Evolutionary conservation across 345 rosid genomes (phyloP).

Genomic region (Murraya paniculata): DNA sequence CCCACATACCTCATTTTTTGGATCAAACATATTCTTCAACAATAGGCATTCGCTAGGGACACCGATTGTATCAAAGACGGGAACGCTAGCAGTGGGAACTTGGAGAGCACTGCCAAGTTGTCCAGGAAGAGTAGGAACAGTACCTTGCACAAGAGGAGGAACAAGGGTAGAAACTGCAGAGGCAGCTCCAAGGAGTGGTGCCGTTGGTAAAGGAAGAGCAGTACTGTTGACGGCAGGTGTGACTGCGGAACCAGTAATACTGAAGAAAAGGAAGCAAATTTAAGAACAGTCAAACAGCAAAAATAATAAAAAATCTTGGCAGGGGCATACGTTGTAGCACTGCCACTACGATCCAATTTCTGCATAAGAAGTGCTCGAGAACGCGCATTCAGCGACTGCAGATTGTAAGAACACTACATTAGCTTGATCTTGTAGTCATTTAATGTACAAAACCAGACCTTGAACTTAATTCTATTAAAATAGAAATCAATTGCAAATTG

Average conservation of each 20-base stretch:
- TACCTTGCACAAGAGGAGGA: constrained; percentile 51
- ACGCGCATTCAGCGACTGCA: constrained; percentile 85
- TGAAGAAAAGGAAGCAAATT: constrained; percentile 19
- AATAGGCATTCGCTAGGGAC: constrained; percentile 74
- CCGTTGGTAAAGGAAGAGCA: constrained; percentile 39
- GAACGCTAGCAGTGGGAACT: constrained; percentile 38
- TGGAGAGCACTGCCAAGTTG: constrained; percentile 48
- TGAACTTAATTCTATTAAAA: not conserved
- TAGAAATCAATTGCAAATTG: not conserved
- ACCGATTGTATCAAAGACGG: constrained; percentile 60
- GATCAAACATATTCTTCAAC: constrained; percentile 96
- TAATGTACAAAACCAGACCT: not conserved
- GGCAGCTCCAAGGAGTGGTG: constrained; percentile 42
- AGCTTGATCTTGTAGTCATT: not conserved
- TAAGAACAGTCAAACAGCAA: constrained; percentile 2
- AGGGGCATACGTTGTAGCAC: constrained; percentile 60
- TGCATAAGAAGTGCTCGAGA: constrained; percentile 89
- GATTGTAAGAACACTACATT: constrained; percentile 9
- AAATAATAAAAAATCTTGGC: not conserved
- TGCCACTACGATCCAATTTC: constrained; percentile 91
- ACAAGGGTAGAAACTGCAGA: constrained; percentile 42
- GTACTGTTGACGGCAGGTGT: constrained; percentile 37
- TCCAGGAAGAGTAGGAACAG: constrained; percentile 53
- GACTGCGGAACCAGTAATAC: constrained; percentile 34
- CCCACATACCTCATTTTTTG: constrained; percentile 61